These are phyloP conservation scores for Candida khao-thaluensis DNA, from an alignment of 805 yeast genomes.

Conservation along the genomic window DNA sequence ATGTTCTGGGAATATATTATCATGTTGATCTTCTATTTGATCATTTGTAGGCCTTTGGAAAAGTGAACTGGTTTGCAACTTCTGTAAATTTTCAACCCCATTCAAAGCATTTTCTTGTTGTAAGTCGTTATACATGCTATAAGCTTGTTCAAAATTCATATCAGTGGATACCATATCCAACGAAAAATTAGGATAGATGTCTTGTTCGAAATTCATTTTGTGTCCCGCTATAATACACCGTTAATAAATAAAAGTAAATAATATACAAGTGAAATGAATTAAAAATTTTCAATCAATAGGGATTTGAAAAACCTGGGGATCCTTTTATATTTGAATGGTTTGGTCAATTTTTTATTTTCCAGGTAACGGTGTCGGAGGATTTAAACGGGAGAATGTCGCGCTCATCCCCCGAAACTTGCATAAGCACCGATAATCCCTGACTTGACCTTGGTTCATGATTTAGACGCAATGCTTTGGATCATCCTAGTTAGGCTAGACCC, in stretches of 20 bases:
- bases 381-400: constrained; percentile 1
- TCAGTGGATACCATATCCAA: constrained; percentile 26
- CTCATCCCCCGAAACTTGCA: constrained; percentile 6
- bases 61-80: constrained; percentile 26
- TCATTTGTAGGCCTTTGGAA: background rate
- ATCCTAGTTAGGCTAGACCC: too few species aligned
- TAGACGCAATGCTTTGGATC: background rate
- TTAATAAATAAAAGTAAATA: constrained; percentile 4
- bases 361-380: background rate
- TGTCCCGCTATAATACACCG: constrained; percentile 3
- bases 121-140: constrained; percentile 36
- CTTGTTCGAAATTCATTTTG: constrained; percentile 5
- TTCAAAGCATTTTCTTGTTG: constrained; percentile 37
- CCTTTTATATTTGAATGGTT: constrained; percentile 6
- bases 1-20: background rate
- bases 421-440: constrained; percentile 1
- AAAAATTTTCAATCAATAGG: background rate
- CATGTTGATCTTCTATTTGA: background rate
- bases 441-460: background rate
- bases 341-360: background rate
- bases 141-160: constrained; percentile 48
- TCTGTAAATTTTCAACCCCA: constrained; percentile 38
- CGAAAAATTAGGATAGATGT: constrained; percentile 13
- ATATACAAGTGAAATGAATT: constrained; percentile 1
- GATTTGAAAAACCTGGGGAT: constrained; percentile 6